Evolutionary conservation across 2,329 filamentous ascomycete genomes (phyloP), one percentile per base, ranked within the genome.

Genomic region (Tolypocladium paradoxum): DNA sequence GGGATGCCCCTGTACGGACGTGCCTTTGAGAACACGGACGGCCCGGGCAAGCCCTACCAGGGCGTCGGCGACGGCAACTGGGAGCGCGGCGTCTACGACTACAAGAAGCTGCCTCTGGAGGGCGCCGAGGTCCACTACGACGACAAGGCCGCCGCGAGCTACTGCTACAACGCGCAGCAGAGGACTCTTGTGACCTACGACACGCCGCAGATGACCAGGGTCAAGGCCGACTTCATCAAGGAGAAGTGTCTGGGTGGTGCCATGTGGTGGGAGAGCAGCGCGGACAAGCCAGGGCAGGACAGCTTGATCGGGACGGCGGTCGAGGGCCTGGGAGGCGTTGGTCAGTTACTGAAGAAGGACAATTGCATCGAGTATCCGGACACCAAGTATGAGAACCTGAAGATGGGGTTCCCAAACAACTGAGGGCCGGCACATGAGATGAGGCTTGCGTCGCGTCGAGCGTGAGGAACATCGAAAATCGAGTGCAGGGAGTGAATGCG

Each of bases 191-290:
- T 97, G 51, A 86, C 80, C 45, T 97, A 95, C 65, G 87, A 90
- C 65, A 92, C 82, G 1, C 78, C 83, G 1, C 70, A 74, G 3
- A 81, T 90, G 67, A 85, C 83, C 4, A 73, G 74, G 58, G 66
- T 71, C 58, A 97, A 96, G 74, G 83, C 84, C 1, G 72, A 79
- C 12, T 96, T 83, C 66, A 81, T 96, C 64, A 79, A 76, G 63
- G 67, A 79, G 22, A 73, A 77, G 46, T 75, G 81, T 0, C 77
- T 96, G 0, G 91, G 90, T 2, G 92, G 92, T 20, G 89, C 80
- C n/a, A 96, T 97, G 91, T 97, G 90, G 90, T 96, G 90, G 90
- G 91, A 96, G 72, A 88, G 83, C 61, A 92, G 86, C 62, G 84
- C 81, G 1, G 92, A 96, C 66, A 84, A 83, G 64, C 65, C 69